Conservation (phyloP, 345 rosid genomes). For the Salix exigua region DNA sequence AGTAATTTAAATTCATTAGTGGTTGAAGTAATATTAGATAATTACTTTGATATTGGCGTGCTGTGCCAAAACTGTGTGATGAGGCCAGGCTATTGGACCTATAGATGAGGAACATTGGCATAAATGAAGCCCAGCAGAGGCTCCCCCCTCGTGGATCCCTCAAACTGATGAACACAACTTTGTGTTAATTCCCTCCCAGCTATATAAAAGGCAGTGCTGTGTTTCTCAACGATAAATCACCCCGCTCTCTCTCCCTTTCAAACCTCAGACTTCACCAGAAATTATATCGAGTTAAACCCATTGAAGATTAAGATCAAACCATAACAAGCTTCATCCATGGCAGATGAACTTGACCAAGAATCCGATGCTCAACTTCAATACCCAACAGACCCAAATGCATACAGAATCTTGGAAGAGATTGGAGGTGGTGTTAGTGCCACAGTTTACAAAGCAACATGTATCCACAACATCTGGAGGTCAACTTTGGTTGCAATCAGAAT, state of each 20-base stretch:
- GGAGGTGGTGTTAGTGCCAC: constrained; percentile 66
- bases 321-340: not conserved
- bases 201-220: not conserved
- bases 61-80: too few species aligned
- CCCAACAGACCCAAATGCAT: constrained; percentile 59
- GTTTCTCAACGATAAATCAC: constrained; percentile 20
- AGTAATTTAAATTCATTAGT: too few species aligned
- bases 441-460: constrained; percentile 72
- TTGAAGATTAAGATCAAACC: not conserved
- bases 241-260: not conserved
- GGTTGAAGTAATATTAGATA: too few species aligned
- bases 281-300: too few species aligned
- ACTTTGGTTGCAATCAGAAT: constrained; percentile 69
- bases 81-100: too few species aligned
- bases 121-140: not conserved
- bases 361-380: constrained; percentile 20
- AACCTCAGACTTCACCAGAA: constrained; percentile 31
- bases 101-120: too few species aligned
- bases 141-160: not conserved
- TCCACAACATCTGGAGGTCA: constrained; percentile 40
- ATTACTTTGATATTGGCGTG: too few species aligned
- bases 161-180: not conserved
- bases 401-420: constrained; percentile 59
- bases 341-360: not conserved
- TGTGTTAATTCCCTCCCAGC: not conserved